Percentiles rank a stretch among this genome's conserved stretches.
Conservation (phyloP, 2,329 filamentous ascomycete genomes). For the Aureobasidium sp. region DNA sequence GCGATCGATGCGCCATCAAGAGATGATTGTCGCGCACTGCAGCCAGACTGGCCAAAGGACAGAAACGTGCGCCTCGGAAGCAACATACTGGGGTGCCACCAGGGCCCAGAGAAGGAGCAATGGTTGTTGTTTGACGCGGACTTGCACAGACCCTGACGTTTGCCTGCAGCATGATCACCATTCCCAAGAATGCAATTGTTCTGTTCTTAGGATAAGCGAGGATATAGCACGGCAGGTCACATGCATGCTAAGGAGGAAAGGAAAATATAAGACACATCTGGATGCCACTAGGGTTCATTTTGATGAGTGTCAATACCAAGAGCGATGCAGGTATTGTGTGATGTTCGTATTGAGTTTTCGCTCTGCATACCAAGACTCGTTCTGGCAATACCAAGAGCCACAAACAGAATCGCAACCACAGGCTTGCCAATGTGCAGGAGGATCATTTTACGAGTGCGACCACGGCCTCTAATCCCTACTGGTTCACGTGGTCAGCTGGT, state of each 20-base stretch:
- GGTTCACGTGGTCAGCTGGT: not conserved
- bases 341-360: constrained; percentile 3
- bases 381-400: constrained; percentile 6
- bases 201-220: constrained; percentile 3
- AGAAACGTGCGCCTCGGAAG: constrained; percentile 9
- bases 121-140: not conserved
- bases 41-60: not conserved
- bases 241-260: not conserved
- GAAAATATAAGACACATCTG: not conserved
- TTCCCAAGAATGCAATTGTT: constrained; percentile 7
- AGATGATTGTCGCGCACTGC: not conserved
- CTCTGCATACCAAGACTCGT: not conserved
- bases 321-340: constrained; percentile 5
- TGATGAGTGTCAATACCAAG: not conserved
- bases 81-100: not conserved
- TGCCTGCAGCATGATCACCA: not conserved
- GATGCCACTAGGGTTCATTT: not conserved
- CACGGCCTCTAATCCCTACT: not conserved
- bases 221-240: not conserved
- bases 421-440: too few species aligned
- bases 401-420: not conserved
- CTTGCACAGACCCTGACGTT: not conserved
- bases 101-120: not conserved
- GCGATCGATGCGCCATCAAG: not conserved
- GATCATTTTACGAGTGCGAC: not conserved